phyloP scores from a whole-genome alignment of 2,329 filamentous ascomycete genomes.

The Periconia sp. region DNA sequence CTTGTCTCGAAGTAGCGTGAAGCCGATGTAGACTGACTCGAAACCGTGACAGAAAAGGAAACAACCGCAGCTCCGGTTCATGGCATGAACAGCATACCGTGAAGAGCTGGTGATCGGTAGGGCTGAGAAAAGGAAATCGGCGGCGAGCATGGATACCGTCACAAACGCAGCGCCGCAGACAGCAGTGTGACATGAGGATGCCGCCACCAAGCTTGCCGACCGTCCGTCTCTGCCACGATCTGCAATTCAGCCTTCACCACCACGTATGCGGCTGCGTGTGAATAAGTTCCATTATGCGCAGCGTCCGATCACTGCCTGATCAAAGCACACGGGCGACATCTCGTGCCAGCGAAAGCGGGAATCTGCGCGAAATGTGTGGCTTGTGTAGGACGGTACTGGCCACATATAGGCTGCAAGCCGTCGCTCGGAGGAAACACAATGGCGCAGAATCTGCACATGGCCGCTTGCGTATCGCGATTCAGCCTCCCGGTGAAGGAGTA shows the following conservation, averaged over 20 bases:
- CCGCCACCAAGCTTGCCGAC: conserved; percentile 6
- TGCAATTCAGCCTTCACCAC: neutral
- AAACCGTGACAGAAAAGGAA: too few relatives aligned
- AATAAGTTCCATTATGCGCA: conserved; percentile 14
- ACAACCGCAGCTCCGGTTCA: too few relatives aligned
- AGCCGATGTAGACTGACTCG: too few relatives aligned
- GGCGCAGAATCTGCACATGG: conserved; percentile 17
- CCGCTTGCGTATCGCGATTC: conserved; percentile 10
- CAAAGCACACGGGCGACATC: neutral
- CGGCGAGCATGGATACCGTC: too few relatives aligned
- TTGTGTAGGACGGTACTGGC: conserved; percentile 4
- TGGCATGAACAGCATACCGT: too few relatives aligned
- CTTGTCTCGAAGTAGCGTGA: too few relatives aligned
- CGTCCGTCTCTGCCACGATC: too few relatives aligned
- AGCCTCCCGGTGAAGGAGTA: conserved; percentile 7
- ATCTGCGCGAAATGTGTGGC: conserved; percentile 10
- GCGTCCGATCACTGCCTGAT: conserved; percentile 8
- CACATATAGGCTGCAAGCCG: conserved; percentile 8
- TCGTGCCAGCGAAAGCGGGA: too few relatives aligned
- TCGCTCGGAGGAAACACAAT: conserved; percentile 8
- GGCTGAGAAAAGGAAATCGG: neutral
- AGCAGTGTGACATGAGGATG: too few relatives aligned
- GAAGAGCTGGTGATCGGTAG: too few relatives aligned
- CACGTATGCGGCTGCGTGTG: conserved; percentile 8
- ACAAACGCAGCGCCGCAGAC: too few relatives aligned